These are phyloP conservation scores for Hibiscus syriacus DNA, from an alignment of 345 rosid species.

Conservation along the genomic window DNA sequence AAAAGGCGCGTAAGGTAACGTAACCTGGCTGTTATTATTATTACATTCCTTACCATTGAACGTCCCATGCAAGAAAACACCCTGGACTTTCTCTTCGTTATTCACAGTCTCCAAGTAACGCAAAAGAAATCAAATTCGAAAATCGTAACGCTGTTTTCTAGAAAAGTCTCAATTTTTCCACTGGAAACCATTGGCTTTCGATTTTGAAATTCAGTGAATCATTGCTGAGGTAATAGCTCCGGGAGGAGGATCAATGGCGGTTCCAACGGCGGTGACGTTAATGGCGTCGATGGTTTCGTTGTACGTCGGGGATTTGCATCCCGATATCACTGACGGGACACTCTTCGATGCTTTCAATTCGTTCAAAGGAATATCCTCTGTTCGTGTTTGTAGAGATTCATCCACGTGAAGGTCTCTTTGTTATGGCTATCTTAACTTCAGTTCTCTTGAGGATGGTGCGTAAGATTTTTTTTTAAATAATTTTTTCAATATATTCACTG, in stretches of 20 bases:
- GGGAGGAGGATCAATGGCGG: constrained; percentile 36
- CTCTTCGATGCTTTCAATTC: constrained; percentile 52
- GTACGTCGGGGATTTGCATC: constrained; percentile 72
- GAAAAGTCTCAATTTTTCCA: no score
- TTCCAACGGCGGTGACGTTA: constrained; percentile 28
- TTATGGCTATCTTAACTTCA: constrained; percentile 76
- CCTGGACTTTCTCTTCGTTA: neutral
- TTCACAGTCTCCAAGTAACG: no score
- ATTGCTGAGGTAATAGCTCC: neutral
- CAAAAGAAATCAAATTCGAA: no score
- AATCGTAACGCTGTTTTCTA: no score
- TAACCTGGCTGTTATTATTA: neutral
- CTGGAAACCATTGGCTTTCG: no score
- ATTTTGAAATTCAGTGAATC: neutral
- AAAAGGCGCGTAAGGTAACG: neutral
- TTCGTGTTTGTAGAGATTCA: constrained; percentile 58
- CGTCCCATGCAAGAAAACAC: neutral
- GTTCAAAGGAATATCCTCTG: constrained; percentile 42
- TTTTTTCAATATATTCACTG: neutral
- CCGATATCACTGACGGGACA: constrained; percentile 39
- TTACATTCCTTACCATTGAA: neutral
- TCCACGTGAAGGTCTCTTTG: constrained; percentile 57
- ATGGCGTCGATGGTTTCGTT: constrained; percentile 38
- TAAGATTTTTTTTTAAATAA: no score
- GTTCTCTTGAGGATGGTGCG: constrained; percentile 46